Evolutionary conservation across 331 rosid species (phyloP).

Genomic region (Acacia pycnantha): DNA sequence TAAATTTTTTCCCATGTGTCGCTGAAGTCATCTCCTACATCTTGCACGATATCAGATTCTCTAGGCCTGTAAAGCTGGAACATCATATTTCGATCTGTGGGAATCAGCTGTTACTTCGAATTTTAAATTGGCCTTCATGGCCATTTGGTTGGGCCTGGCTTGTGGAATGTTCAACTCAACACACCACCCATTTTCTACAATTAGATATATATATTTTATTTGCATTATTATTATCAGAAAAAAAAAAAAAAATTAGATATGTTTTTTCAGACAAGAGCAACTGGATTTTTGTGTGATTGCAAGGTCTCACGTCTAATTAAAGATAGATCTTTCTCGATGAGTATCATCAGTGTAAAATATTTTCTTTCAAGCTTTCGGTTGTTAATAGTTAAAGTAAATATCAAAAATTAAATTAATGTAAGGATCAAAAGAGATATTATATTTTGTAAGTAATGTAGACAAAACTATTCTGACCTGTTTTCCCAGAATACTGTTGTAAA

Average conservation of each 20-base stretch:
- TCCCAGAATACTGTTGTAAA: not conserved
- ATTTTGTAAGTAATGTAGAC: not conserved
- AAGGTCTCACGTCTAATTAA: not conserved
- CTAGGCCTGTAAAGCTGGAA: not conserved
- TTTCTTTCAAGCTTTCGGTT: not conserved
- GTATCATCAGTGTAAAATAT: not conserved
- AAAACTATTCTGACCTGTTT: not conserved
- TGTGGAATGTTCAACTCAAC: not conserved
- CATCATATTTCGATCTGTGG: not conserved
- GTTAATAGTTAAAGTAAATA: not conserved
- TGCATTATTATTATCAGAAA: too few relatives aligned
- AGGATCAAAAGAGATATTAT: not conserved
- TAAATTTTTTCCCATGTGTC: not conserved
- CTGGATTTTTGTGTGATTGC: not conserved
- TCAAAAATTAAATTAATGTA: not conserved
- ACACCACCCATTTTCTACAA: not conserved
- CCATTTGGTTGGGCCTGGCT: not conserved
- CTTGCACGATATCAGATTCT: not conserved
- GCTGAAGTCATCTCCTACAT: not conserved
- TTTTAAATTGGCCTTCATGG: not conserved
- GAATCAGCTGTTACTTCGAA: not conserved
- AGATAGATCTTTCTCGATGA: not conserved
- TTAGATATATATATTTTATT: too few relatives aligned
- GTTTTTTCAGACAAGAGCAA: not conserved
- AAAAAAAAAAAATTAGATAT: not conserved